A percentile compares a stretch with the other conserved stretches of the same genome.
These are phyloP conservation scores for Candida anglica DNA, from an alignment of 805 yeast genomes.

Conservation along the genomic window DNA sequence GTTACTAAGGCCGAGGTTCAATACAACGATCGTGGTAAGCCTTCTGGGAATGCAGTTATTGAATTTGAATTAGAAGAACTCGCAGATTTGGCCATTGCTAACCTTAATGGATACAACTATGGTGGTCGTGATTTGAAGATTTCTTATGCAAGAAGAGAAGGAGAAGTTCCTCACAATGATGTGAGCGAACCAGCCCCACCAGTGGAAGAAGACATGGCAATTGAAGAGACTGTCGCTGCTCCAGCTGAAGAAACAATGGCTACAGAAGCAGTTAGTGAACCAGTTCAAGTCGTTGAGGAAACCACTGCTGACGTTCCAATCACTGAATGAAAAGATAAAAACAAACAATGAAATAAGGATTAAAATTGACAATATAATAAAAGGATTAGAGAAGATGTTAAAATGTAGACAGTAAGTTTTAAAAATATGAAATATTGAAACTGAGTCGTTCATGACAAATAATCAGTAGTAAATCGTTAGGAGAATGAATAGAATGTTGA, in stretches of 20 bases:
- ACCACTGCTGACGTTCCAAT: conserved; percentile 1
- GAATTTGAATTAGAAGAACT: conserved; percentile 61
- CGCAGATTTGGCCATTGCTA: conserved; percentile 72
- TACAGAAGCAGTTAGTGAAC: neutral
- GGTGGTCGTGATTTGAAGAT: conserved; percentile 75
- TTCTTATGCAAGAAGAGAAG: conserved; percentile 52
- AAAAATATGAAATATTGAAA: too few relatives aligned
- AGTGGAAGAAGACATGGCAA: neutral
- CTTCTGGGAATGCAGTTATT: conserved; percentile 85
- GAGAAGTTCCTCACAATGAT: conserved; percentile 2
- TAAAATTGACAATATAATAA: too few relatives aligned
- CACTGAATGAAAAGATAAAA: too few relatives aligned
- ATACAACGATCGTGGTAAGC: conserved; percentile 51
- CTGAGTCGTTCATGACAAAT: too few relatives aligned
- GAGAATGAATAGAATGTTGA: too few relatives aligned
- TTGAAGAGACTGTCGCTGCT: neutral
- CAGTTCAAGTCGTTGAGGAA: conserved; percentile 6
- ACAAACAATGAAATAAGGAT: too few relatives aligned
- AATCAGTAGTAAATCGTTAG: too few relatives aligned
- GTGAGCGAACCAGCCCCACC: neutral
- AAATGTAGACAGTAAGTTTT: too few relatives aligned
- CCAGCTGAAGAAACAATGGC: conserved; percentile 1
- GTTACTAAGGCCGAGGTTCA: conserved; percentile 76
- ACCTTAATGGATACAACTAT: conserved; percentile 74
- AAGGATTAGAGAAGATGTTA: too few relatives aligned